These are phyloP conservation scores for Aureoboletus auriporus DNA, from an alignment of 768 basidiomycete genomes.

Conservation along the genomic window DNA sequence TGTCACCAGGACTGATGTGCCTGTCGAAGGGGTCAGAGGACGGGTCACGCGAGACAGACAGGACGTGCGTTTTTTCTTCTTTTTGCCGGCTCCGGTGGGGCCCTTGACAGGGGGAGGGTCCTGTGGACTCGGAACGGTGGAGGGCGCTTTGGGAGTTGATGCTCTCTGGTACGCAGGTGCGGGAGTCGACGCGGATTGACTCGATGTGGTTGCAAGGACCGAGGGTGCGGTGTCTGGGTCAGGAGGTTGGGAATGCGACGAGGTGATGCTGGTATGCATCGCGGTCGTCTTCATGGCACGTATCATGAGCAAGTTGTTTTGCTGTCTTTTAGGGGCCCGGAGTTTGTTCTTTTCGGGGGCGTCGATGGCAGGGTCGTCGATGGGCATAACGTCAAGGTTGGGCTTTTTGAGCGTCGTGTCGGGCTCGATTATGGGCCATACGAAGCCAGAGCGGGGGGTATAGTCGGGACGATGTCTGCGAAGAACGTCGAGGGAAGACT, in stretches of 20 bases:
- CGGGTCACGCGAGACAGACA: background rate
- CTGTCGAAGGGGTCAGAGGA: slow-evolving; percentile 11
- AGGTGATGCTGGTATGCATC: slow-evolving; percentile 55
- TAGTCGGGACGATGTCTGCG: slow-evolving; percentile 75
- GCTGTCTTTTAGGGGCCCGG: slow-evolving; percentile 47
- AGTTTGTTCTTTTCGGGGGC: slow-evolving; percentile 20
- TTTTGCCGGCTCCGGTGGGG: slow-evolving; percentile 53
- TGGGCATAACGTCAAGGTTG: slow-evolving; percentile 24
- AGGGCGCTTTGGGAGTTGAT: slow-evolving; percentile 30
- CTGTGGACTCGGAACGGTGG: slow-evolving; percentile 37
- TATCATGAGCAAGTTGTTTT: slow-evolving; percentile 64
- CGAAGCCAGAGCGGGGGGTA: slow-evolving; percentile 78
- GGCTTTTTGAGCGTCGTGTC: slow-evolving; percentile 41
- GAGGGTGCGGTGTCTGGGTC: slow-evolving; percentile 27
- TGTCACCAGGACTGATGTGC: slow-evolving; percentile 21
- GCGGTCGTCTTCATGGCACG: slow-evolving; percentile 82
- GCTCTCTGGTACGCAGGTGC: slow-evolving; percentile 30
- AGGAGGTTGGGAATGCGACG: slow-evolving; percentile 35
- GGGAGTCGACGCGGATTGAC: slow-evolving; percentile 30
- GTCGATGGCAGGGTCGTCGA: slow-evolving; percentile 18
- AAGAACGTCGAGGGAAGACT: slow-evolving; percentile 72
- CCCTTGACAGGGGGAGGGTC: slow-evolving; percentile 44
- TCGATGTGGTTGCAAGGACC: slow-evolving; percentile 20
- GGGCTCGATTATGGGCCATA: slow-evolving; percentile 74
- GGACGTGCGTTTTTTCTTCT: slow-evolving; percentile 71